Evolutionary conservation across 306 rosid genomes (phyloP).

Genomic region (Trichosanthes cucumerina): DNA sequence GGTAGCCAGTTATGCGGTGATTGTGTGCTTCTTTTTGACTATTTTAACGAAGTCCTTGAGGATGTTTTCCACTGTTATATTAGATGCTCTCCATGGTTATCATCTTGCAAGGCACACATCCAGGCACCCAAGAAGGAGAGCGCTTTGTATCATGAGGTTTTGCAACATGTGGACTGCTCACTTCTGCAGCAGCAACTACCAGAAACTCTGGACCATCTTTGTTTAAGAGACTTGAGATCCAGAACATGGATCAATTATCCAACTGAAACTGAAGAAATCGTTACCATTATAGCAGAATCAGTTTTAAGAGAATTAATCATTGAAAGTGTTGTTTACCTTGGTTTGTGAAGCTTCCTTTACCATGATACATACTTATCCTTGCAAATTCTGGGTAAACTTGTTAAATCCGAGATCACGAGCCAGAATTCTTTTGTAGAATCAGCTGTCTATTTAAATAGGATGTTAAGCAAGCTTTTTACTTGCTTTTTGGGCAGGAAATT

Average conservation of each 20-base stretch:
- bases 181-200: conserved; percentile 20
- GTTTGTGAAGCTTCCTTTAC: not conserved
- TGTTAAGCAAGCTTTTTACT: not conserved
- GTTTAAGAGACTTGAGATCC: conserved; percentile 35
- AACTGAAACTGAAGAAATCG: conserved; percentile 29
- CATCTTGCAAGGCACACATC: conserved; percentile 20
- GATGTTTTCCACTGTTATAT: conserved; percentile 24
- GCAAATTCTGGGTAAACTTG: not conserved
- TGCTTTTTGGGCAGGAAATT: not conserved
- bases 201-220: conserved; percentile 26
- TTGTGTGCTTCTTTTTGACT: conserved; percentile 33
- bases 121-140: conserved; percentile 26
- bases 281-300: conserved; percentile 30
- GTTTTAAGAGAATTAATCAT: conserved; percentile 40
- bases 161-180: conserved; percentile 24
- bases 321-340: conserved; percentile 42
- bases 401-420: not conserved
- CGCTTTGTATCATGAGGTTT: conserved; percentile 31
- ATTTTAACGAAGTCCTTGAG: conserved; percentile 37
- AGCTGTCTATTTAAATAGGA: not conserved
- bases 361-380: not conserved
- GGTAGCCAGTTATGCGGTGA: conserved; percentile 20
- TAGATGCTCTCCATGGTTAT: conserved; percentile 29
- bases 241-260: conserved; percentile 43
- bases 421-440: not conserved